phyloP scores from a whole-genome alignment of 2,329 filamentous ascomycete species.

The Arthrobotrys pseudoclavata region DNA sequence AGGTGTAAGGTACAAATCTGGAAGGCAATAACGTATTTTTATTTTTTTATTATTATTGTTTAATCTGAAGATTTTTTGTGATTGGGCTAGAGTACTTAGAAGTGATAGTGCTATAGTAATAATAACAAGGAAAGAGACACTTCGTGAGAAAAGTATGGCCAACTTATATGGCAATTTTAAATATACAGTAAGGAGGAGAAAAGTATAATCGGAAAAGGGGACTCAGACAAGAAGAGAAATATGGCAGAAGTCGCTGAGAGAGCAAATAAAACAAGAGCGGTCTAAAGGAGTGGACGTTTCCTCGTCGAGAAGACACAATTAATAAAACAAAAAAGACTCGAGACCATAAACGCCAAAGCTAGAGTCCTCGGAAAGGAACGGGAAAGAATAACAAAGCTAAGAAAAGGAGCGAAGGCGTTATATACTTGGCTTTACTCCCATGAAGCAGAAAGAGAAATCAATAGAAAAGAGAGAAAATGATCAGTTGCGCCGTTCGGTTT shows the following conservation, averaged over 20 bases:
- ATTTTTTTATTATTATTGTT: slow-evolving; percentile 5
- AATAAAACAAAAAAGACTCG: slow-evolving; percentile 32
- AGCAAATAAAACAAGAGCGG: slow-evolving; percentile 2
- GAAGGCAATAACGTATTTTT: slow-evolving; percentile 2
- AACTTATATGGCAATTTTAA: slow-evolving; percentile 34
- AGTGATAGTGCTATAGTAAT: slow-evolving; percentile 4
- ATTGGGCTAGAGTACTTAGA: not conserved
- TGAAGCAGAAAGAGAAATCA: slow-evolving; percentile 6
- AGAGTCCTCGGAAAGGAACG: slow-evolving; percentile 32
- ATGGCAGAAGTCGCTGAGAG: slow-evolving; percentile 9
- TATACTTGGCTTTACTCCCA: slow-evolving; percentile 20
- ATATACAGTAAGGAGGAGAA: slow-evolving; percentile 29
- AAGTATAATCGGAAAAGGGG: not conserved
- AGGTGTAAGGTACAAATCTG: slow-evolving; percentile 12
- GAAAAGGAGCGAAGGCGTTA: slow-evolving; percentile 32
- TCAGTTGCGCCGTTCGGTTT: slow-evolving; percentile 48
- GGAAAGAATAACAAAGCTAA: slow-evolving; percentile 19
- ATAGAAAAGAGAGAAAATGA: slow-evolving; percentile 5
- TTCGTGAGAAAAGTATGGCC: slow-evolving; percentile 9
- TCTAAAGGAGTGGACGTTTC: slow-evolving; percentile 45
- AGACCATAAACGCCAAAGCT: slow-evolving; percentile 57
- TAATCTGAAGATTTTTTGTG: slow-evolving; percentile 19
- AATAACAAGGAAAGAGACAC: slow-evolving; percentile 1
- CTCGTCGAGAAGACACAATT: slow-evolving; percentile 40
- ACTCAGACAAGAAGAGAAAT: not conserved